phyloP scores from a whole-genome alignment of 352 stramenopile genomes.

The Phytopythium oedochilum region DNA sequence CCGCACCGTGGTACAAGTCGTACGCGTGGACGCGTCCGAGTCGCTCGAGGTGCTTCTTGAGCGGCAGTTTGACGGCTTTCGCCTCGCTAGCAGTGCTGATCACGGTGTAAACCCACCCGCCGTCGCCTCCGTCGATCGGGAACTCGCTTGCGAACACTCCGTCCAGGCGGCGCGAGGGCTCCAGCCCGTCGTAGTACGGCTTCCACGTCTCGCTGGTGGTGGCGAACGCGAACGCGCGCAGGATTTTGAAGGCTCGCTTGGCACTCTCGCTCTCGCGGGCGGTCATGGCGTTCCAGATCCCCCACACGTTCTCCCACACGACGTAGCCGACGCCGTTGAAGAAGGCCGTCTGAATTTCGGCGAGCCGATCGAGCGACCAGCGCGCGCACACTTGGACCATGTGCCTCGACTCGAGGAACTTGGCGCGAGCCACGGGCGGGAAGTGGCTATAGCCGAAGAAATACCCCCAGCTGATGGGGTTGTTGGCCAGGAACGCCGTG shows the following conservation, averaged over 20 bases:
- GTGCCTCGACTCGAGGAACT: constrained; percentile 78
- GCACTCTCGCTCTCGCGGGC: constrained; percentile 55
- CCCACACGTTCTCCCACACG: constrained; percentile 88
- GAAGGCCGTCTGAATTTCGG: constrained; percentile 65
- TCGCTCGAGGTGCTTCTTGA: constrained; percentile 11
- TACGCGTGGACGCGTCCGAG: constrained; percentile 25
- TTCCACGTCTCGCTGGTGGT: constrained; percentile 42
- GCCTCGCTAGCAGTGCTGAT: constrained; percentile 37
- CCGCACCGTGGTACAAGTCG: constrained; percentile 59
- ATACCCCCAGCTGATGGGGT: constrained; percentile 83
- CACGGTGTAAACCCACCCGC: constrained; percentile 48
- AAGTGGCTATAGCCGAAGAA: constrained; percentile 64
- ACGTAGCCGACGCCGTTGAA: constrained; percentile 88
- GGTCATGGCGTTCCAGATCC: constrained; percentile 83
- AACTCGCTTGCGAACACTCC: constrained; percentile 50
- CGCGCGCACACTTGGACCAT: constrained; percentile 81
- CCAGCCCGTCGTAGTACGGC: constrained; percentile 41
- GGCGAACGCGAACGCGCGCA: constrained; percentile 50
- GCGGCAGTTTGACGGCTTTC: constrained; percentile 25
- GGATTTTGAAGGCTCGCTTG: constrained; percentile 58
- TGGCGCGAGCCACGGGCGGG: constrained; percentile 60
- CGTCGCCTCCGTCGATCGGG: constrained; percentile 10
- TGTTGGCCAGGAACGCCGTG: constrained; percentile 51
- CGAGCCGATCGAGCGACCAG: constrained; percentile 69
- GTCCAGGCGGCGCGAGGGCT: constrained; percentile 5